Base-by-base conservation (phyloP, 1,284 basidiomycete species). In the Cystobasidium sp. region DNA sequence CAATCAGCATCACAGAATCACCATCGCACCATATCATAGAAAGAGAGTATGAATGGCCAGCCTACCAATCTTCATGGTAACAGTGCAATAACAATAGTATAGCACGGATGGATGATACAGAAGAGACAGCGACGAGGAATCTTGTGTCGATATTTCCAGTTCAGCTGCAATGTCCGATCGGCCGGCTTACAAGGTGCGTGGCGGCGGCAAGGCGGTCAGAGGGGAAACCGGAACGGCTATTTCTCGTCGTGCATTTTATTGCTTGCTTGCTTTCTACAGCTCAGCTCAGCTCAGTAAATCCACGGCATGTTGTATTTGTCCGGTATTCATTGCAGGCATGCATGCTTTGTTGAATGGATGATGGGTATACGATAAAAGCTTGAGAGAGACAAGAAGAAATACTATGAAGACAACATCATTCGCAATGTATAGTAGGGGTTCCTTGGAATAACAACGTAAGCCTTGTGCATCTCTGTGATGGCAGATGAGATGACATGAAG, bases 41-140 rank as follows among this genome's bases (percentile, higher is more conserved):
- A 20, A 12, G 14, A 56, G 12, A 16, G 53, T 24, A 22, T 1
- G 14, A 22, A 56, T 22, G 8, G 18, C 12, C 61, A 18, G 41
- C 61, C 31, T 43, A 63, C 61, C 44, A 39, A 63, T 63, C 61
- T 63, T 63, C 61, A 63, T 63, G 39, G 9, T 44, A 43, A 20
- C 14, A n/a, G 12, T 6, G 12, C 31, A 14, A 31, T 31, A 2
- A 31, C 31, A 31, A 5, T 31, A 5, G 1, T 31, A 31, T 31
- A 31, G 5, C 31, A 31, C 31, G 5, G 31, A 31, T 31, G 31
- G 31, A 31, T 31, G 31, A 31, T 31, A 31, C 31, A 31, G 31
- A 31, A 31, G 31, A 31, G 5, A 31, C 31, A 31, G 31, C 1
- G 31, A 31, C 31, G 5, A 31, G 31, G 31, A 31, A 31, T 31